These are phyloP conservation scores for Smallanthus sonchifolius DNA, from an alignment of 129 eudicot genomes.

Conservation along the genomic window DNA sequence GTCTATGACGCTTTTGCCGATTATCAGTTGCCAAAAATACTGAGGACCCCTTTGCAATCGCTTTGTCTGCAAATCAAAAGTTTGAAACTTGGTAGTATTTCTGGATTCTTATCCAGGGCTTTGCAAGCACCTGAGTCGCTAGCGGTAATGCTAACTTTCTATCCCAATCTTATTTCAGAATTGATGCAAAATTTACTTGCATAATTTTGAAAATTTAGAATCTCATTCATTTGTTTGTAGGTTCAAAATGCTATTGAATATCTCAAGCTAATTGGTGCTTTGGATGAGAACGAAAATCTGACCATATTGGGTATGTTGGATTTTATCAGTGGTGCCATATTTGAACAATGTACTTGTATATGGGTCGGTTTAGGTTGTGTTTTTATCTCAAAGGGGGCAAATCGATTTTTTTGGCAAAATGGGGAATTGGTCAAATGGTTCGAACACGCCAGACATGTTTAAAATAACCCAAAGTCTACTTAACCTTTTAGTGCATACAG, in stretches of 20 bases:
- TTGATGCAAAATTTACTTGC: not conserved
- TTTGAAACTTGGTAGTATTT: slow-evolving; percentile 82
- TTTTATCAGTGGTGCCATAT: not conserved
- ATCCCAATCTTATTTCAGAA: not conserved
- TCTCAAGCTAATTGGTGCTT: slow-evolving; percentile 78
- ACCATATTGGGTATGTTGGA: slow-evolving; percentile 57
- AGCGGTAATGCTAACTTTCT: slow-evolving; percentile 54
- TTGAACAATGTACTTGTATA: not conserved
- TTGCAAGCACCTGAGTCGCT: slow-evolving; percentile 83
- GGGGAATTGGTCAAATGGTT: not conserved
- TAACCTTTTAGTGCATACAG: not conserved
- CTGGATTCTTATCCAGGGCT: slow-evolving; percentile 87
- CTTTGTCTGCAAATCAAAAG: slow-evolving; percentile 96
- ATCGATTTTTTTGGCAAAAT: not conserved
- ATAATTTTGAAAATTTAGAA: not conserved
- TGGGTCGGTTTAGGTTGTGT: not conserved
- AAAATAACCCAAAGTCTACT: slow-evolving; percentile 3
- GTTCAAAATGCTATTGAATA: slow-evolving; percentile 88
- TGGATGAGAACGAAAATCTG: slow-evolving; percentile 70
- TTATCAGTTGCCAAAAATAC: slow-evolving; percentile 88
- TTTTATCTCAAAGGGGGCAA: not conserved
- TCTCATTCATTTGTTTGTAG: slow-evolving; percentile 27
- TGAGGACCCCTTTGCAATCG: slow-evolving; percentile 96
- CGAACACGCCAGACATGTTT: not conserved
- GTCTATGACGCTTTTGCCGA: slow-evolving; percentile 87